These are phyloP conservation scores for Cymodocea nodosa DNA, from an alignment of 116 monocot species.

Conservation along the genomic window DNA sequence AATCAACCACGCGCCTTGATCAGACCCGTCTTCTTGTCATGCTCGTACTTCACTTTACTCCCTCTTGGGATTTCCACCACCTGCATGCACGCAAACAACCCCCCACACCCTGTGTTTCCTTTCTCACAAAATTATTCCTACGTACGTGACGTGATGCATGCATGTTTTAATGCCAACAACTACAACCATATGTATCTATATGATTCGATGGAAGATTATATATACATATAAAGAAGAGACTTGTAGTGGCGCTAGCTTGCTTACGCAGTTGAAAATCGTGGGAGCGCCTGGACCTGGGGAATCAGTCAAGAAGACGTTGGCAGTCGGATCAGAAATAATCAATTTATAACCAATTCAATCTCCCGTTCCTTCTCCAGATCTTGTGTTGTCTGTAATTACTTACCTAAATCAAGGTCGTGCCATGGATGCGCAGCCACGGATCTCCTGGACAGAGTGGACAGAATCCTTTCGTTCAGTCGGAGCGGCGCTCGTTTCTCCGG, in stretches of 20 bases:
- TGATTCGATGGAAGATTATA: too few relatives aligned
- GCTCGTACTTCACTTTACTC: slow-evolving; percentile 32
- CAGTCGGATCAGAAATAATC: too few relatives aligned
- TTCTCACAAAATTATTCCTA: too few relatives aligned
- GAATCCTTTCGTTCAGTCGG: slow-evolving; percentile 43
- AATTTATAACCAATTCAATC: too few relatives aligned
- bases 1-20: slow-evolving; percentile 29
- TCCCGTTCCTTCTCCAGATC: too few relatives aligned
- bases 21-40: slow-evolving; percentile 37
- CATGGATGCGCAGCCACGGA: slow-evolving; percentile 59
- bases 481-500: slow-evolving; percentile 14
- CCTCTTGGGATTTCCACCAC: slow-evolving; percentile 32
- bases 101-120: too few relatives aligned
- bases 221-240: too few relatives aligned
- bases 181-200: too few relatives aligned
- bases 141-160: too few relatives aligned
- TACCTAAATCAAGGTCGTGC: slow-evolving; percentile 63
- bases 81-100: slow-evolving; percentile 7
- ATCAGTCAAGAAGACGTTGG: too few relatives aligned
- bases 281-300: slow-evolving; percentile 47
- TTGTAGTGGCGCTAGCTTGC: slow-evolving; percentile 6
- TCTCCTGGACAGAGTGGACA: slow-evolving; percentile 39
- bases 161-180: too few relatives aligned
- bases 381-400: too few relatives aligned
- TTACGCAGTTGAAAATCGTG: slow-evolving; percentile 45